These are phyloP conservation scores for Rhodotorula babjevae DNA, from an alignment of 768 basidiomycete genomes.

Conservation along the genomic window DNA sequence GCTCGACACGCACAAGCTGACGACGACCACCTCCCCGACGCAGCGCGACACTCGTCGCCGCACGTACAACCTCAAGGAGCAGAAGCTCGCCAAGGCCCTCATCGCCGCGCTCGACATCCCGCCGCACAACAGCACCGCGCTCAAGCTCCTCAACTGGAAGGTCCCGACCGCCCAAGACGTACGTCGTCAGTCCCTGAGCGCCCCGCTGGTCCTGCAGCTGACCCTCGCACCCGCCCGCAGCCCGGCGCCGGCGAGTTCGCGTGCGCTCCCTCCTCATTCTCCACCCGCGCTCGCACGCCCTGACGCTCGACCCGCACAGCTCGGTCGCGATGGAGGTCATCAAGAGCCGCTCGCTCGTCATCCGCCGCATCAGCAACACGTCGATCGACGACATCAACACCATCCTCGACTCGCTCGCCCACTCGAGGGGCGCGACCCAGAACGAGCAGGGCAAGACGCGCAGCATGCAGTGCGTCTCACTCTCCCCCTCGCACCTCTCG, in stretches of 20 bases:
- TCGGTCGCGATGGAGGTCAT: conserved; percentile 77
- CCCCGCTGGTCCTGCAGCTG: no score
- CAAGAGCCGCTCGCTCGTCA: conserved; percentile 67
- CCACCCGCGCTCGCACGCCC: conserved; percentile 51
- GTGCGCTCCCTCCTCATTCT: not conserved
- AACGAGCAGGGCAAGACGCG: conserved; percentile 14
- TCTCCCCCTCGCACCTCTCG: not conserved
- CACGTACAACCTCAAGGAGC: conserved; percentile 91
- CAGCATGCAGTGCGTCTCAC: conserved; percentile 50
- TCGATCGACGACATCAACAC: conserved; percentile 79
- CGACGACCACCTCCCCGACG: not conserved
- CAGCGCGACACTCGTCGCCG: conserved; percentile 92
- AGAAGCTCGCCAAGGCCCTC: conserved; percentile 85
- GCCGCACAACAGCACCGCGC: conserved; percentile 46
- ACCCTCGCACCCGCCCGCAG: not conserved
- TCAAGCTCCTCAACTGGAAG: conserved; percentile 73
- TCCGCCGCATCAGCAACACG: conserved; percentile 62
- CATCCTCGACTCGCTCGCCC: conserved; percentile 70
- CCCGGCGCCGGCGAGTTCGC: conserved; percentile 35
- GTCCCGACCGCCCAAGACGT: conserved; percentile 47
- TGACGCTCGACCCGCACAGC: conserved; percentile 57
- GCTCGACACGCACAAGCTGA: conserved; percentile 61
- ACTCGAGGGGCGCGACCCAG: conserved; percentile 25
- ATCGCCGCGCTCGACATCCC: conserved; percentile 83
- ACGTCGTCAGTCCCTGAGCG: not conserved